Evolutionary conservation across 2,329 filamentous ascomycete genomes (phyloP).

Genomic region (Corynespora cassiicola): DNA sequence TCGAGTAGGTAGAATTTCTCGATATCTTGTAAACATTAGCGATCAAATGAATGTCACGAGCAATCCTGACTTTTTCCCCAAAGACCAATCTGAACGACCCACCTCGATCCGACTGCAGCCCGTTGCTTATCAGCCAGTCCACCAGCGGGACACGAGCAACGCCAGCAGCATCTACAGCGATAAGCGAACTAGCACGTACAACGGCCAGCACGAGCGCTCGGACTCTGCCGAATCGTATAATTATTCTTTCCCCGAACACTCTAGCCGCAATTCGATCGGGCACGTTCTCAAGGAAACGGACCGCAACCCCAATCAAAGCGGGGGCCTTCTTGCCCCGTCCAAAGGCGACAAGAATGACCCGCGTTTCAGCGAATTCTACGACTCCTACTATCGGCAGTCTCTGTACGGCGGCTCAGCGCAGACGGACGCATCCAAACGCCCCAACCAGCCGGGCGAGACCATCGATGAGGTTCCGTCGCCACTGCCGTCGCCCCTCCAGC

Average conservation of each 20-base stretch:
- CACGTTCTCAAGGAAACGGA: slow-evolving; percentile 19
- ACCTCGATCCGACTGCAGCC: slow-evolving; percentile 23
- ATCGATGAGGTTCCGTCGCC: slow-evolving; percentile 38
- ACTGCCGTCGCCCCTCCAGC: slow-evolving; percentile 27
- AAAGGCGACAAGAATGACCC: slow-evolving; percentile 22
- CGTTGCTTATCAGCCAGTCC: slow-evolving; percentile 26
- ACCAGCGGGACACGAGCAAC: slow-evolving; percentile 37
- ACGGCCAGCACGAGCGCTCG: slow-evolving; percentile 20
- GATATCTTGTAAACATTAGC: slow-evolving; percentile 33
- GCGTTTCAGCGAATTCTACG: slow-evolving; percentile 48
- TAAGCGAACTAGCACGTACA: slow-evolving; percentile 26
- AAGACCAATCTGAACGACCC: slow-evolving; percentile 24
- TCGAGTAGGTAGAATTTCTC: slow-evolving; percentile 41
- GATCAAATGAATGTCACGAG: slow-evolving; percentile 24
- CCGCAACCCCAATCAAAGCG: slow-evolving; percentile 19
- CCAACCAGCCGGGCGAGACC: slow-evolving; percentile 28
- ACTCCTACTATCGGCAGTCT: slow-evolving; percentile 47
- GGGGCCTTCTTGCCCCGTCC: slow-evolving; percentile 21
- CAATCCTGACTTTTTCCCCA: slow-evolving; percentile 34
- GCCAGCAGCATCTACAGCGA: slow-evolving; percentile 44
- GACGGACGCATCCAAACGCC: slow-evolving; percentile 17
- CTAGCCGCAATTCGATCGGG: slow-evolving; percentile 27
- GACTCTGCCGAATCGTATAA: slow-evolving; percentile 20
- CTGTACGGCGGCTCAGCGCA: slow-evolving; percentile 18
- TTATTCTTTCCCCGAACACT: slow-evolving; percentile 22